Evolutionary conservation across 345 rosid species (phyloP), one percentile per base, ranked within the genome.

Genomic region (Eucalyptus leucophloia): DNA sequence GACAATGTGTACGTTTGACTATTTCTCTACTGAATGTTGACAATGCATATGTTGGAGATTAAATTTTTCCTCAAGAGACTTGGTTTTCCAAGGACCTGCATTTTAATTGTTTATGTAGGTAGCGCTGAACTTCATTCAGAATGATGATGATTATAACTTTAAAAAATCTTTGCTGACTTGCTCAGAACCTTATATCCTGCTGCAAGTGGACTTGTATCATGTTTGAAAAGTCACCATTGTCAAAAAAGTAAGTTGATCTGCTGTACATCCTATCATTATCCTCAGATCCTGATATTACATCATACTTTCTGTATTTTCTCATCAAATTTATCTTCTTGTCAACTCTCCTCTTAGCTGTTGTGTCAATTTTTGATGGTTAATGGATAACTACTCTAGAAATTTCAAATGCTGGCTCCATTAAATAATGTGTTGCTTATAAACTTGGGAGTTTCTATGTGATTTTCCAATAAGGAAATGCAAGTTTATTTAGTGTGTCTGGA

Each of bases 1-100:
- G 89, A 60, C 49, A 91, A 90, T 28, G 60, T n/a, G 94, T 92
- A 91, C 56, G 93, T 91, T 49, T 37, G 16, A 49, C 49, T 49
- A 49, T 49, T 49, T 49, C 49, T 49, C 49, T 49, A 49, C 12
- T 49, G 49, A 49, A 49, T 49, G 50, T 49, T 49, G 50, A 49
- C 50, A 49, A 49, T 49, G 15, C 50, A 13, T 49, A 49, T 49
- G 50, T 49, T 49, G 49, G 49, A 15, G 45, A 45, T 54, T 40
- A 12, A 23, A 12, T 23, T 18, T 50, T 72, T 49, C 26, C 24
- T 3, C 30, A 24, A 21, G 44, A 88, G 32, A 34, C 19, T 47
- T 54, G 32, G 65, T 26, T 19, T 53, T 58, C 24, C 18, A 32
- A 54, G 51, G 56, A 51, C 26, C 30, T 54, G 85, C 28, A 47